Evolutionary conservation across 2,329 filamentous ascomycete genomes (phyloP).

Genomic region (Coleophoma cylindrospora): DNA sequence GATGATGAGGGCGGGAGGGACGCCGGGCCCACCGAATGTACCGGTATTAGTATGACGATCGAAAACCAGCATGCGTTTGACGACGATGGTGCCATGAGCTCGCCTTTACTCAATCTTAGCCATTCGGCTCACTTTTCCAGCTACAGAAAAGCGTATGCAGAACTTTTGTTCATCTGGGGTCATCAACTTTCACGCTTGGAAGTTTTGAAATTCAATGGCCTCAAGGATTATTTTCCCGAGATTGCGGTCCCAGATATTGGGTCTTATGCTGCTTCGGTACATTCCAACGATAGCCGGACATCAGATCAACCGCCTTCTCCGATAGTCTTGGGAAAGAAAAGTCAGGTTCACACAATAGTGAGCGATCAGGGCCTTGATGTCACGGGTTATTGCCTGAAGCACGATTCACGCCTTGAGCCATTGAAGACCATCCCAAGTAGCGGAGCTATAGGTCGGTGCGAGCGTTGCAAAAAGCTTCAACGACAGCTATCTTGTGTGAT

Average conservation of each 20-base stretch:
- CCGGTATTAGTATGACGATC: conserved; percentile 38
- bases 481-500: conserved; percentile 56
- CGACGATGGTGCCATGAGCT: conserved; percentile 60
- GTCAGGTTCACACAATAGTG: conserved; percentile 41
- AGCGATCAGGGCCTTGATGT: conserved; percentile 51
- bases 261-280: conserved; percentile 19
- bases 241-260: conserved; percentile 21
- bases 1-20: conserved; percentile 21
- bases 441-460: conserved; percentile 43
- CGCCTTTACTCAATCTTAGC: conserved; percentile 48
- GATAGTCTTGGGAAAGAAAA: conserved; percentile 52
- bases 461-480: conserved; percentile 48
- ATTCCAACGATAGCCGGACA: conserved; percentile 19
- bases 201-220: conserved; percentile 63
- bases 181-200: conserved; percentile 59
- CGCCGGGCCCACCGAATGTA: conserved; percentile 16
- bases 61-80: conserved; percentile 63
- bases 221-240: conserved; percentile 41
- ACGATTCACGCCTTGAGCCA: conserved; percentile 58
- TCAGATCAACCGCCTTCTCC: conserved; percentile 33
- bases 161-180: conserved; percentile 63
- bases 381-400: conserved; percentile 56
- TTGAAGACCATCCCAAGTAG: conserved; percentile 31
- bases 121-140: conserved; percentile 46
- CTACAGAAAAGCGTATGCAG: conserved; percentile 63